Evolutionary conservation across 1,284 basidiomycete genomes (phyloP), one percentile per base, ranked within the genome.

Genomic region (Austroboletus novae-zelandiae): DNA sequence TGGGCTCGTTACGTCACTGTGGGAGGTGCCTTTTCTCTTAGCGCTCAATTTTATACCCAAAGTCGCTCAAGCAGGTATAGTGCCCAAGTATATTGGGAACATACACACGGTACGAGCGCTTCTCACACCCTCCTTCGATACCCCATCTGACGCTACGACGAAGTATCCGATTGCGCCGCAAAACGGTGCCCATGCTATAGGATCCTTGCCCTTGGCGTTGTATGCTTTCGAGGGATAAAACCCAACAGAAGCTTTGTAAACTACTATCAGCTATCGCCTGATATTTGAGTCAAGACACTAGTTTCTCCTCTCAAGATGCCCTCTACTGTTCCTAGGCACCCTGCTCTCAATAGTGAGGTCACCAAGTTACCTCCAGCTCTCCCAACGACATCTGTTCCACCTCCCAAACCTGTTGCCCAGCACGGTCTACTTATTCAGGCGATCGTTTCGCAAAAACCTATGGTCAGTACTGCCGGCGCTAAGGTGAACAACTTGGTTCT

Each of bases 371-470:
- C 4, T 1, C 32, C 35, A 20, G 15, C 36, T 37, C 51, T 20
- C 31, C 27, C 15, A 18, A 30, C 11, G 10, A 27, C 40, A 11
- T 27, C 41, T n/a, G 30, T 40, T 17, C 35, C 51, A n/a, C 36
- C 7, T 11, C 52, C 44, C 5, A 53, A 53, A 36, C 52, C 45
- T 3, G 30, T 36, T n/a, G 41, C 32, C 30, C 52, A 53, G 1
- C 32, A 39, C 9, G 44, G 40, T 14, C 17, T 35, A 4, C 51
- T 44, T 9, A 44, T 48, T 3, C 45, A 34, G 11, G 43, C 40
- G 10, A 5, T 40, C 20, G 14, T 27, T n/a, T 18, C 20, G 5
- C 20, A 14, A 20, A 53, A 54, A 30, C 11, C 44, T 9, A 41
- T 48, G 18, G 15, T 34, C 32, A 41, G 10, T 14, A 17, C 40